These are phyloP conservation scores for Alternaria sp. DNA, from an alignment of 2,329 filamentous ascomycete species.

Conservation along the genomic window DNA sequence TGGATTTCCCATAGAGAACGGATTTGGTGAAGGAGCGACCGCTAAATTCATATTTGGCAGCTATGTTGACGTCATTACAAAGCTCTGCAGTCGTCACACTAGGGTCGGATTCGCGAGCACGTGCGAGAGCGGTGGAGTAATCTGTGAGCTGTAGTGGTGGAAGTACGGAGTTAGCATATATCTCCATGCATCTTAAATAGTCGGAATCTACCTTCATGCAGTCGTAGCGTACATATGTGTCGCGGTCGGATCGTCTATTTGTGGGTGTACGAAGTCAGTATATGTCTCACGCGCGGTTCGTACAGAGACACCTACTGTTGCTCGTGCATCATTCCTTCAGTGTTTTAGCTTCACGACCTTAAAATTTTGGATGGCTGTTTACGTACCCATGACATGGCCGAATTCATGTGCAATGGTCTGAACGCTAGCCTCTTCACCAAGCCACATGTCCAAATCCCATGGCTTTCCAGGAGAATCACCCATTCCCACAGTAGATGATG, in stretches of 20 bases:
- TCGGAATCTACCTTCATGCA: not conserved
- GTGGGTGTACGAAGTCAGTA: no score
- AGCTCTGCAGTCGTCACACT: not conserved
- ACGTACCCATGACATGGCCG: slow-evolving; percentile 1
- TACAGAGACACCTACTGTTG: not conserved
- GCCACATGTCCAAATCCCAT: slow-evolving; percentile 1
- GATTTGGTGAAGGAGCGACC: not conserved
- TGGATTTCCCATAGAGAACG: not conserved
- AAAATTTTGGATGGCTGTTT: no score
- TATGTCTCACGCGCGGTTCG: no score
- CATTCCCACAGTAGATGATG: not conserved
- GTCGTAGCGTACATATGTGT: not conserved
- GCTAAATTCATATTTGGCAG: not conserved
- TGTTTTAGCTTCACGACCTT: not conserved
- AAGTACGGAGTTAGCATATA: no score
- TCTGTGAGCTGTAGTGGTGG: not conserved
- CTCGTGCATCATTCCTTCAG: not conserved
- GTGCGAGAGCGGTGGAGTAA: not conserved
- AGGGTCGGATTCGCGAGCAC: not conserved
- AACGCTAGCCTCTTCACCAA: not conserved
- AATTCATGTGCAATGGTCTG: not conserved
- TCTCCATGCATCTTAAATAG: no score
- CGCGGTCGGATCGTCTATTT: not conserved
- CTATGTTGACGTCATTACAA: not conserved
- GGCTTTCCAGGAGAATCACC: not conserved